Percentiles rank a stretch among this genome's conserved stretches.
Evolutionary conservation across 1,139 yeast species (phyloP).

Genomic region (Scheffersomyces segobiensis): DNA sequence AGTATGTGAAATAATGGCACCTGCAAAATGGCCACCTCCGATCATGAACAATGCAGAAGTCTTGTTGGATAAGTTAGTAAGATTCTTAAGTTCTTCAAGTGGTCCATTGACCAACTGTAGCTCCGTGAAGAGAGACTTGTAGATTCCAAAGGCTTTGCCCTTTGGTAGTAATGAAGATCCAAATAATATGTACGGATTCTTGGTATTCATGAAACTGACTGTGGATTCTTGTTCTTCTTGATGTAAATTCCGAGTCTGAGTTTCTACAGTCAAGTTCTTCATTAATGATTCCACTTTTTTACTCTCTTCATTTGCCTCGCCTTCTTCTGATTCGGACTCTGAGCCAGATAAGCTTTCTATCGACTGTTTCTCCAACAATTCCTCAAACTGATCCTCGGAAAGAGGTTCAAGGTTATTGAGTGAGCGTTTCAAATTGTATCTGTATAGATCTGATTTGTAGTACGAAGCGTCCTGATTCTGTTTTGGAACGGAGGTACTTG

Average conservation of each 20-base stretch:
- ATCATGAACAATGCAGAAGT: constrained; percentile 82
- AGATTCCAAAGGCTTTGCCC: constrained; percentile 61
- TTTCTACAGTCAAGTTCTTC: constrained; percentile 26
- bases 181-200: constrained; percentile 63
- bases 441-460: constrained; percentile 62
- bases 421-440: constrained; percentile 59
- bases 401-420: constrained; percentile 48
- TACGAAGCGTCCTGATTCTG: constrained; percentile 17
- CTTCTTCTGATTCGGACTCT: constrained; percentile 33
- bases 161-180: constrained; percentile 46
- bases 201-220: constrained; percentile 58
- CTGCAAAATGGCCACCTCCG: constrained; percentile 99
- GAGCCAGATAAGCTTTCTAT: constrained; percentile 64
- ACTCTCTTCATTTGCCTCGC: constrained; percentile 13
- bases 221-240: constrained; percentile 29
- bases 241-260: constrained; percentile 5
- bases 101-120: constrained; percentile 37
- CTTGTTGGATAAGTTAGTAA: constrained; percentile 23
- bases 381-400: constrained; percentile 61
- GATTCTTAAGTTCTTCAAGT: constrained; percentile 34
- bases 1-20: constrained; percentile 81
- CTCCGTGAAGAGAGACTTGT: constrained; percentile 61
- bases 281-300: constrained; percentile 33
- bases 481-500: not conserved
- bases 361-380: constrained; percentile 50